phyloP scores from a whole-genome alignment of 345 rosid genomes.

The Zanthoxylum bungeanum region DNA sequence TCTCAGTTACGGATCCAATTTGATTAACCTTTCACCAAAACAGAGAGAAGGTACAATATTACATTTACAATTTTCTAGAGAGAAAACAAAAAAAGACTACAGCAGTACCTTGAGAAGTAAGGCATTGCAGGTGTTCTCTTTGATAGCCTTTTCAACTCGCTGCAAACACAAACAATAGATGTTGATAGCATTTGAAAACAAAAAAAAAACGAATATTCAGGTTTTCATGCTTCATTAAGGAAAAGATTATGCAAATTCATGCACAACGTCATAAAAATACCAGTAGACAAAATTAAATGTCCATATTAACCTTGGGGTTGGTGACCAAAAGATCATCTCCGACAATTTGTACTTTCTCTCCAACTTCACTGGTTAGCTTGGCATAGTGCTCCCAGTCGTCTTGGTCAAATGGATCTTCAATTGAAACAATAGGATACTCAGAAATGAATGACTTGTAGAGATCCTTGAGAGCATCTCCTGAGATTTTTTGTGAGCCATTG shows the following conservation, averaged over 20 bases:
- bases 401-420: slow-evolving; percentile 98
- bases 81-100: neutral
- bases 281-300: neutral
- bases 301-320: slow-evolving; percentile 72
- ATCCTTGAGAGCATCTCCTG: slow-evolving; percentile 83
- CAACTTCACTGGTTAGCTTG: slow-evolving; percentile 78
- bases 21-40: slow-evolving; percentile 71
- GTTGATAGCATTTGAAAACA: neutral
- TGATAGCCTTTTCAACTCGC: slow-evolving; percentile 92
- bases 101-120: slow-evolving; percentile 79
- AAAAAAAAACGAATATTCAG: neutral
- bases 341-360: slow-evolving; percentile 77
- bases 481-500: slow-evolving; percentile 81
- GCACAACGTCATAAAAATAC: neutral
- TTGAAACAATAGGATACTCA: slow-evolving; percentile 93
- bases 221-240: neutral
- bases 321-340: slow-evolving; percentile 98
- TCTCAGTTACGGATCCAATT: slow-evolving; percentile 96
- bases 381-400: slow-evolving; percentile 92
- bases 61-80: neutral
- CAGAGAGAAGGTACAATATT: neutral
- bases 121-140: slow-evolving; percentile 86
- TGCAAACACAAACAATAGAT: slow-evolving; percentile 24
- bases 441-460: slow-evolving; percentile 81
- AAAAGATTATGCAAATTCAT: neutral